Base-by-base conservation (phyloP, 2,329 filamentous ascomycete genomes). In the Talaromyces marneffei region DNA sequence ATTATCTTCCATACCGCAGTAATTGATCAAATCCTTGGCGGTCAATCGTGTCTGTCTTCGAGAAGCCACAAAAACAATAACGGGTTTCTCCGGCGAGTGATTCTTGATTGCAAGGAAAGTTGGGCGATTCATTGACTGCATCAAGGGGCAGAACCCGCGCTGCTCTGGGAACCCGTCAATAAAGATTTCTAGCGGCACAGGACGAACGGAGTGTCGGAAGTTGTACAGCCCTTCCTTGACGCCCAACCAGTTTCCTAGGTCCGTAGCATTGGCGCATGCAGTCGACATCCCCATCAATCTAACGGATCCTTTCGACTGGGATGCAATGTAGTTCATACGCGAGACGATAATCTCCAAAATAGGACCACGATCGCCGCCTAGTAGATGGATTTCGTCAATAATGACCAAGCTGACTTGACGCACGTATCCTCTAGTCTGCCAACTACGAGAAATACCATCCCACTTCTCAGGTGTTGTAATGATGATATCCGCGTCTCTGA, bases 391-490 rank as follows among this genome's bases (percentile, higher is more conserved):
- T 78, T 99, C 94, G 70, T 99, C 94, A 66, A 99, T 99, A 64
- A 99, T 97, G 57, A 99, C 94, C 16, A 99, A 80, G 63, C 92
- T 93, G 63, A 99, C 94, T 75, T 97, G 89, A 57, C 92, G 87
- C 42, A 99, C 94, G 67, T 99, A 99, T 63, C 90, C 90, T 85
- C 94, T 89, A 4, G 93, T 97, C 75, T 97, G 92, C 94, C 95
- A 99, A 71, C 91, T 96, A 84, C 94, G 90, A 68, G 91, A 96
- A 67, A 99, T 97, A 84, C 95, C 95, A 72, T 99, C 95, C 94
- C 94, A 99, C 74, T 99, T 99, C 78, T 99, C 94, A n/a, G 94
- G 95, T 0, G 95, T 99, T 0, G 94, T 99, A 69, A 99, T 92
- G 69, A 99, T 99, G 64, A 99, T 91, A 72, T 99, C 94, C 3